These are phyloP conservation scores for Calonectria honghensis DNA, from an alignment of 2,329 filamentous ascomycete species.

Conservation along the genomic window DNA sequence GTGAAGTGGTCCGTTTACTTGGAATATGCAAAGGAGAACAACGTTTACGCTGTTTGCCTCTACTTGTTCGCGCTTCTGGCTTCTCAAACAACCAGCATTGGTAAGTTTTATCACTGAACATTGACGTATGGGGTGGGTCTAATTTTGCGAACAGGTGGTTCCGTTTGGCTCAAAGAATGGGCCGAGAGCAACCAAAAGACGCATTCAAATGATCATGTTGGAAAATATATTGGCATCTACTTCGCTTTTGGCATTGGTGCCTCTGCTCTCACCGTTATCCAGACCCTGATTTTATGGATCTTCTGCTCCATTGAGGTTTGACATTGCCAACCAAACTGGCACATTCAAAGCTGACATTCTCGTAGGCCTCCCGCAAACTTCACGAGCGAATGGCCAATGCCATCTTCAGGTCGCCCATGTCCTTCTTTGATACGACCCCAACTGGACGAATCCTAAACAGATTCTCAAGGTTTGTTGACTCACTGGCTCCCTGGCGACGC, in stretches of 20 bases:
- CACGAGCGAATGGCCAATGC: slow-evolving; percentile 98
- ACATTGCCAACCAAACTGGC: slow-evolving; percentile 41
- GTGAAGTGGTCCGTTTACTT: slow-evolving; percentile 96
- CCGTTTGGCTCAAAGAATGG: slow-evolving; percentile 96
- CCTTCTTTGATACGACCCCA: slow-evolving; percentile 98
- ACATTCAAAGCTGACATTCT: slow-evolving; percentile 13
- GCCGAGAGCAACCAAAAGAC: slow-evolving; percentile 83
- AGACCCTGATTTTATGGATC: slow-evolving; percentile 98
- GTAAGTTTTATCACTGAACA: slow-evolving; percentile 63
- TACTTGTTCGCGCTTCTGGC: slow-evolving; percentile 87
- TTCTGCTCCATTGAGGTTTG: slow-evolving; percentile 98
- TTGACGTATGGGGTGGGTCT: slow-evolving; percentile 1
- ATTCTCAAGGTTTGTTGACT: slow-evolving; percentile 84
- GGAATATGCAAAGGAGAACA: slow-evolving; percentile 97
- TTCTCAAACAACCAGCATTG: slow-evolving; percentile 88
- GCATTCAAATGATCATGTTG: slow-evolving; percentile 83
- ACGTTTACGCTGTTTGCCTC: slow-evolving; percentile 86
- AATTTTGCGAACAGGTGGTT: slow-evolving; percentile 74
- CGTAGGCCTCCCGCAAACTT: slow-evolving; percentile 91
- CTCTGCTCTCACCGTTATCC: slow-evolving; percentile 88
- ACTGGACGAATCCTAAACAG: slow-evolving; percentile 97
- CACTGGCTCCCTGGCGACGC: background rate
- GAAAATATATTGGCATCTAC: slow-evolving; percentile 95
- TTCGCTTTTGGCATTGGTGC: slow-evolving; percentile 95
- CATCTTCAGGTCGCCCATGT: slow-evolving; percentile 98